Percentiles rank a stretch among this genome's conserved stretches.
Conservation (phyloP, 2,329 filamentous ascomycete genomes). For the Ascochyta clinopodiicola region DNA sequence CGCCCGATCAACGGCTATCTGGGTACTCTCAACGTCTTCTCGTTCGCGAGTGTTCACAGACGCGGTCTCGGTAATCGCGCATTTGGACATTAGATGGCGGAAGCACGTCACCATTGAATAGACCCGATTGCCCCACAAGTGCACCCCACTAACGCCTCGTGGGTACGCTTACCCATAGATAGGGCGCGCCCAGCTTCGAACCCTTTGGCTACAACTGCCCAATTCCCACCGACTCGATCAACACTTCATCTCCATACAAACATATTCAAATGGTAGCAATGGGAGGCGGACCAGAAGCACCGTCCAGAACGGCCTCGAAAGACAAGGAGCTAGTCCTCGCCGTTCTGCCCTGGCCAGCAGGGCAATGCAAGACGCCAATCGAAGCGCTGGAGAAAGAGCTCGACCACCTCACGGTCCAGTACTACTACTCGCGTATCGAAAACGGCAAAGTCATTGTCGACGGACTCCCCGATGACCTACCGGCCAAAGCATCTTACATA, state of each 20-base stretch:
- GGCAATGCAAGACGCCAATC: slow-evolving; percentile 27
- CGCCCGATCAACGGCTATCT: background rate
- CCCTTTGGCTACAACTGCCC: background rate
- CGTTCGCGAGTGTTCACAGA: background rate
- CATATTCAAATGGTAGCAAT: slow-evolving; percentile 45
- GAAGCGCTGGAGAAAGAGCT: slow-evolving; percentile 39
- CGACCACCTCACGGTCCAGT: slow-evolving; percentile 40
- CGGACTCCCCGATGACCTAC: slow-evolving; percentile 50
- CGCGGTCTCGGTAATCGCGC: slow-evolving; percentile 2
- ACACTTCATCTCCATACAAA: background rate
- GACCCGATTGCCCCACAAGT: slow-evolving; percentile 1
- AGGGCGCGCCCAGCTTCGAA: background rate
- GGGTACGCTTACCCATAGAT: background rate
- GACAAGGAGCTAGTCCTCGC: slow-evolving; percentile 49
- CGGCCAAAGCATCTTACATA: slow-evolving; percentile 54
- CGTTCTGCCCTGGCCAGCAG: slow-evolving; percentile 50
- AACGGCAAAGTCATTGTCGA: slow-evolving; percentile 45
- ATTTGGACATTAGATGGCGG: slow-evolving; percentile 9
- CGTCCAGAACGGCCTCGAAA: slow-evolving; percentile 34
- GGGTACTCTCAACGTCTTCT: background rate
- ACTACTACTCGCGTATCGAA: slow-evolving; percentile 36
- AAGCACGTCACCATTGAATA: slow-evolving; percentile 12
- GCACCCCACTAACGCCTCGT: background rate
- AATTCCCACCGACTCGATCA: background rate
- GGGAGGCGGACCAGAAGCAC: slow-evolving; percentile 52